Conservation (phyloP, 2,329 filamentous ascomycete species). For the Diaporthe humulicola region DNA sequence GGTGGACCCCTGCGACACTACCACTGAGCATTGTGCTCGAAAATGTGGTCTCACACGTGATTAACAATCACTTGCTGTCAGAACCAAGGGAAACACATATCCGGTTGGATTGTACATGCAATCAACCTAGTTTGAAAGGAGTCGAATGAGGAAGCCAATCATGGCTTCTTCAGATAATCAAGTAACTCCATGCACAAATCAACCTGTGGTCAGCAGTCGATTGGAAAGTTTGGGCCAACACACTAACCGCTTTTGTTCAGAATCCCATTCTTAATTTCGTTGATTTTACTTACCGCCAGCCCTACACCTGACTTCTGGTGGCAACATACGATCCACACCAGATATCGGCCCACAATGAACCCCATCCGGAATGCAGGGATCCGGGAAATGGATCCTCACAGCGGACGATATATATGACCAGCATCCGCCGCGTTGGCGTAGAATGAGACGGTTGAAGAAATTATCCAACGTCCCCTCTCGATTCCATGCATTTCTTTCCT, state of each 20-base stretch:
- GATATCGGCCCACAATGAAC: constrained; percentile 27
- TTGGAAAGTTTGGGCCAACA: not conserved
- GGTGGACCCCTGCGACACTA: not conserved
- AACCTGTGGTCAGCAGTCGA: no score
- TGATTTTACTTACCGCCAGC: constrained; percentile 14
- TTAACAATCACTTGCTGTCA: no score
- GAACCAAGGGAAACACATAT: not conserved
- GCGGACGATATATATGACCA: constrained; percentile 6
- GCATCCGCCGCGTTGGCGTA: not conserved
- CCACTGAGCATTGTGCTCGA: not conserved
- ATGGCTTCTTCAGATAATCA: not conserved
- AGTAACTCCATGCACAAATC: not conserved
- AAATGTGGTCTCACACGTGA: no score
- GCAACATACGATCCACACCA: constrained; percentile 31
- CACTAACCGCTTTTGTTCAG: not conserved
- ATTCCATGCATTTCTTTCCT: not conserved
- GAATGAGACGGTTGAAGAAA: not conserved
- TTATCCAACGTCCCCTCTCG: not conserved
- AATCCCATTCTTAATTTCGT: not conserved
- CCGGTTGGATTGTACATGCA: not conserved
- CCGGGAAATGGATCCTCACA: constrained; percentile 3
- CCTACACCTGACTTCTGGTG: constrained; percentile 15
- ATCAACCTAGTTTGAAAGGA: no score
- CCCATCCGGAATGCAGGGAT: constrained; percentile 21
- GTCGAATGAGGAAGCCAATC: not conserved